These are phyloP conservation scores for Chondrostereum purpureum DNA, from an alignment of 1,284 basidiomycete genomes.

Conservation along the genomic window DNA sequence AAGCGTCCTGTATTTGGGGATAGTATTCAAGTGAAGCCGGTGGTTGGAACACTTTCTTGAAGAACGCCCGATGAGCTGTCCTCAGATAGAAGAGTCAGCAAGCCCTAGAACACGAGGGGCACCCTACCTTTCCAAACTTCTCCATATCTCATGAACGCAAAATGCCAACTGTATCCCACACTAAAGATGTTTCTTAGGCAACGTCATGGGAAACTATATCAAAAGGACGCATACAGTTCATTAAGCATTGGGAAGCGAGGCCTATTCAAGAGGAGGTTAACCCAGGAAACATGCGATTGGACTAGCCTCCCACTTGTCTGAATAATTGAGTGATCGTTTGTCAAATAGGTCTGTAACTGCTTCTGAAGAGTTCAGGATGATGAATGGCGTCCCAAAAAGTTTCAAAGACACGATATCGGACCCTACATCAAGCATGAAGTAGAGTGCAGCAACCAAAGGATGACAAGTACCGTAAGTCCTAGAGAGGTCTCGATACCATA, in stretches of 20 bases:
- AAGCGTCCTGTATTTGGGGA: neutral
- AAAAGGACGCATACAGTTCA: constrained; percentile 5
- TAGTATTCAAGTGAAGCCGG: neutral
- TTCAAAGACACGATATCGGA: constrained; percentile 13
- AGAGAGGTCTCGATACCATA: constrained; percentile 1
- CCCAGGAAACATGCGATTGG: neutral
- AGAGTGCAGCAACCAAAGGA: neutral
- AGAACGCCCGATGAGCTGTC: constrained; percentile 2
- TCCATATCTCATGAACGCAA: constrained; percentile 9
- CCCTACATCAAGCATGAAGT: neutral
- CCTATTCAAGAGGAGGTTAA: constrained; percentile 1
- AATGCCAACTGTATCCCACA: constrained; percentile 1
- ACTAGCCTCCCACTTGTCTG: constrained; percentile 7
- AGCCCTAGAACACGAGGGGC: neutral
- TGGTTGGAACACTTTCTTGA: constrained; percentile 3
- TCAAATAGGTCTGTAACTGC: constrained; percentile 9
- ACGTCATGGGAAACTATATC: no score
- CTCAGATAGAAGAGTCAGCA: neutral
- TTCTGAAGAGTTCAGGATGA: constrained; percentile 12
- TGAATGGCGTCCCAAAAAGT: constrained; percentile 7
- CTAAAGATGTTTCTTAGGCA: constrained; percentile 1
- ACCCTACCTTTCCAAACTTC: constrained; percentile 10
- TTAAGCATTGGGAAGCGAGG: constrained; percentile 9
- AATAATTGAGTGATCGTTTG: constrained; percentile 11
- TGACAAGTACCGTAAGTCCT: neutral